These are phyloP conservation scores for Globisporangium cederbergense DNA, from an alignment of 352 stramenopile species.

Conservation along the genomic window DNA sequence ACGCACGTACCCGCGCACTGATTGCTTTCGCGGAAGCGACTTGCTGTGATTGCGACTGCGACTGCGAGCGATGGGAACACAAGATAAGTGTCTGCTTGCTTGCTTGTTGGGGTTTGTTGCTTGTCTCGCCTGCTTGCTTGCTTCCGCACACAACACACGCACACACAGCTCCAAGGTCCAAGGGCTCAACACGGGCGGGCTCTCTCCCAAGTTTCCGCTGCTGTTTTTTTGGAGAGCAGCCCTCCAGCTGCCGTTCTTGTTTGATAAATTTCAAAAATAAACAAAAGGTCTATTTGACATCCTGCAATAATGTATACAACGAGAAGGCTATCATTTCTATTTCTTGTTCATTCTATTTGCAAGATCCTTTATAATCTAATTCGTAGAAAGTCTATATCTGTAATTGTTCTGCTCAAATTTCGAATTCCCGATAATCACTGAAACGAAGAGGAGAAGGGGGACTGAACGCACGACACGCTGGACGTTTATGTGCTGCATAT, in stretches of 20 bases:
- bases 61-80: background rate
- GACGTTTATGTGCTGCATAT: background rate
- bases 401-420: background rate
- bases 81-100: background rate
- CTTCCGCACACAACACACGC: background rate
- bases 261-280: conserved; percentile 1
- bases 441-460: background rate
- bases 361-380: background rate
- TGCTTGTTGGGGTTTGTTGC: conserved; percentile 6
- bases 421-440: background rate
- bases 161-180: background rate
- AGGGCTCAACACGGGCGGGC: background rate
- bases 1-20: conserved; percentile 1
- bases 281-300: background rate
- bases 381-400: background rate
- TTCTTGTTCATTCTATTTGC: background rate
- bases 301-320: background rate
- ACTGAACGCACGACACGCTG: conserved; percentile 2
- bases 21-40: background rate
- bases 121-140: background rate
- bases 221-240: background rate
- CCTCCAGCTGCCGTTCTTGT: background rate
- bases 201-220: conserved; percentile 5
- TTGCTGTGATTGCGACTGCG: background rate
- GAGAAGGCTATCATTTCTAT: background rate